A percentile compares a stretch with the other conserved stretches of the same genome.
phyloP scores from a whole-genome alignment of 768 basidiomycete genomes.

The Lactarius evosmus region DNA sequence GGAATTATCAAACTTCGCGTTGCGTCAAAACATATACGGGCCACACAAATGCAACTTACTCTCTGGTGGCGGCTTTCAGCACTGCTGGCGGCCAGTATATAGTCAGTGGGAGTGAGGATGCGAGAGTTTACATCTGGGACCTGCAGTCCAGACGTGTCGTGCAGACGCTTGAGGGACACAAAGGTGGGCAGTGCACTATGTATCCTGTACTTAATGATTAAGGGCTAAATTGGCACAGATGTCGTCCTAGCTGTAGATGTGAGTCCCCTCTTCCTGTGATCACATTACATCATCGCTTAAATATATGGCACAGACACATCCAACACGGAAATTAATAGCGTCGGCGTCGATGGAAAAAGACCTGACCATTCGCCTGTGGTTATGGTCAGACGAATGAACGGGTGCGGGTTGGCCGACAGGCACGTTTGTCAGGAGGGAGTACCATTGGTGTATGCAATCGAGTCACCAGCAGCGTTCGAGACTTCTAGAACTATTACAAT shows the following conservation, averaged over 20 bases:
- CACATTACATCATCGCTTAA: conserved; percentile 15
- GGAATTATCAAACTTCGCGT: conserved; percentile 89
- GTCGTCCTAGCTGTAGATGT: conserved; percentile 78
- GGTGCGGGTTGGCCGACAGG: background rate
- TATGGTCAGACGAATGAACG: conserved; percentile 39
- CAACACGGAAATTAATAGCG: conserved; percentile 69
- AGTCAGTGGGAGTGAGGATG: conserved; percentile 87
- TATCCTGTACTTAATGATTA: conserved; percentile 9
- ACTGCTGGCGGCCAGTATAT: conserved; percentile 63
- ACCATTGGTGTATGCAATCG: background rate
- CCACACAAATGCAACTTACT: conserved; percentile 83
- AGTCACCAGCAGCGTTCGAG: background rate
- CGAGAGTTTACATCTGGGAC: conserved; percentile 87
- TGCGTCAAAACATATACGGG: conserved; percentile 92
- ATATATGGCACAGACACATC: conserved; percentile 60
- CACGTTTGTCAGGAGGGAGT: too few species aligned
- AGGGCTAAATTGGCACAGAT: conserved; percentile 34
- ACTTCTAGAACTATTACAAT: background rate
- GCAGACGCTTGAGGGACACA: conserved; percentile 75
- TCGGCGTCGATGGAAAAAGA: conserved; percentile 92
- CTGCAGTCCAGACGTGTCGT: conserved; percentile 74
- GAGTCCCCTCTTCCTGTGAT: conserved; percentile 9
- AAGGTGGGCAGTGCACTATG: conserved; percentile 48
- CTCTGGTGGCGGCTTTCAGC: conserved; percentile 65
- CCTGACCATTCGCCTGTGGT: conserved; percentile 79